Base-by-base conservation (phyloP, 2,329 filamentous ascomycete species). In the Aspergillus sp. region DNA sequence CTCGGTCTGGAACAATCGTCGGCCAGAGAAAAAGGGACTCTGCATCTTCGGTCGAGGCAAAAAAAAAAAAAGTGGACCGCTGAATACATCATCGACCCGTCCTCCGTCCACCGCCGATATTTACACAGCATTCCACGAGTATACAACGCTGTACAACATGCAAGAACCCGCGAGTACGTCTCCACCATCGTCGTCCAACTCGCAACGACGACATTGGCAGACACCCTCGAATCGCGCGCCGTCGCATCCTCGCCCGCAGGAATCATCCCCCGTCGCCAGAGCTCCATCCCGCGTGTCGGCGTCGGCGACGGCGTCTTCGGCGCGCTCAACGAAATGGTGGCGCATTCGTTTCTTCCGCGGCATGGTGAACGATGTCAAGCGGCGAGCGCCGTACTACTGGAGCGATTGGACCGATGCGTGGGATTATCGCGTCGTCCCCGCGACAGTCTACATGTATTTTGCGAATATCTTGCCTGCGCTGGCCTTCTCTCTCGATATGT, bases 361-460 rank as follows among this genome's bases (percentile, higher is more conserved):
- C 63, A 95, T 95, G 83, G 69, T 85, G 52, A 85, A 89, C 65
- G 90, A 95, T 72, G 65, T 95, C 32, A 84, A 84, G 58, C 83
- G 89, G 52, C 77, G 90, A 56, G 80, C 81, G 7, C 90, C 90
- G 1, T 95, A 81, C 67, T 95, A 94, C 66, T 77, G 75, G 73
- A 92, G 87, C 70, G 90, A 95, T 71, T 95, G 88, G 88, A 77
- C 69, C 16, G 90, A 95, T 75, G 90, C 90, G 1, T 94, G 89
- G 89, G 88, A 95, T 67, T 95, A 95, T 75, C 83, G 90, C 49
- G 89, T 95, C 40, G 81, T 95, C 36, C 90, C 90, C 1, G 89
- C 89, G 14, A 95, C 90, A 9, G 77, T 95, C 26, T 95, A 95
- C 73, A 95, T 95, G 89, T 95, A 94, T 76, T 95, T 95, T 80